A percentile compares a stretch with the other conserved stretches of the same genome.
phyloP scores from a whole-genome alignment of 768 basidiomycete species.

The Epithele typhae region DNA sequence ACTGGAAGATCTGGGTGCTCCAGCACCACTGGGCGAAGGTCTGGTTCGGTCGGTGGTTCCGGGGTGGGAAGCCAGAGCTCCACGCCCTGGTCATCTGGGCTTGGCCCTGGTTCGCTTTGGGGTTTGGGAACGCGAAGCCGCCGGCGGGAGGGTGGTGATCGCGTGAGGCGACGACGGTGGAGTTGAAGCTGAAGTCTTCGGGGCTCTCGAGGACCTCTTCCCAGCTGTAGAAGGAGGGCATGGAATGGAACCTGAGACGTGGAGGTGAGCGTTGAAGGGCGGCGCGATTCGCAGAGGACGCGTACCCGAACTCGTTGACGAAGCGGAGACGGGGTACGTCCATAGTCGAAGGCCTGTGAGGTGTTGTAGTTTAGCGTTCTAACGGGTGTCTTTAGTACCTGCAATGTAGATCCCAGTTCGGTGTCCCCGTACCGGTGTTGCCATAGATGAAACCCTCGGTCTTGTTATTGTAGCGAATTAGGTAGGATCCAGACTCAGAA shows the following conservation, averaged over 20 bases:
- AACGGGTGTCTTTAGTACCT: neutral
- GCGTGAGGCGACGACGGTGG: slow-evolving; percentile 49
- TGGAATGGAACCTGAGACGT: slow-evolving; percentile 49
- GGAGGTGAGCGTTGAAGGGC: neutral
- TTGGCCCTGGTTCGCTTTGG: slow-evolving; percentile 50
- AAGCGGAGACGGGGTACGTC: slow-evolving; percentile 49
- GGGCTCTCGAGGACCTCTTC: slow-evolving; percentile 48
- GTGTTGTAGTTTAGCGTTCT: slow-evolving; percentile 60
- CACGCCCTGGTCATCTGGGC: slow-evolving; percentile 48
- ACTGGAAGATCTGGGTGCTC: slow-evolving; percentile 58
- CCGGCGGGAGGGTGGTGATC: slow-evolving; percentile 56
- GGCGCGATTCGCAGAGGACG: neutral
- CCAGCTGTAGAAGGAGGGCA: slow-evolving; percentile 62
- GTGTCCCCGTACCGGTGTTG: slow-evolving; percentile 41
- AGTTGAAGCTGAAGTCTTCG: slow-evolving; percentile 54
- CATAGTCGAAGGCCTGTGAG: slow-evolving; percentile 47
- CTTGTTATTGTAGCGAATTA: slow-evolving; percentile 45
- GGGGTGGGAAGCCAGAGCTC: slow-evolving; percentile 50
- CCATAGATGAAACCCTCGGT: slow-evolving; percentile 53
- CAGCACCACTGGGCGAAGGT: slow-evolving; percentile 64
- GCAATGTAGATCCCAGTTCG: neutral
- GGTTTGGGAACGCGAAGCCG: slow-evolving; percentile 48
- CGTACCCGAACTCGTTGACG: slow-evolving; percentile 57
- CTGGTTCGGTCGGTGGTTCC: slow-evolving; percentile 43
- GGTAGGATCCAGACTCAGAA: slow-evolving; percentile 53